These are phyloP conservation scores for Phaeosphaeria sp. DNA, from an alignment of 2,329 filamentous ascomycete species.

Conservation along the genomic window DNA sequence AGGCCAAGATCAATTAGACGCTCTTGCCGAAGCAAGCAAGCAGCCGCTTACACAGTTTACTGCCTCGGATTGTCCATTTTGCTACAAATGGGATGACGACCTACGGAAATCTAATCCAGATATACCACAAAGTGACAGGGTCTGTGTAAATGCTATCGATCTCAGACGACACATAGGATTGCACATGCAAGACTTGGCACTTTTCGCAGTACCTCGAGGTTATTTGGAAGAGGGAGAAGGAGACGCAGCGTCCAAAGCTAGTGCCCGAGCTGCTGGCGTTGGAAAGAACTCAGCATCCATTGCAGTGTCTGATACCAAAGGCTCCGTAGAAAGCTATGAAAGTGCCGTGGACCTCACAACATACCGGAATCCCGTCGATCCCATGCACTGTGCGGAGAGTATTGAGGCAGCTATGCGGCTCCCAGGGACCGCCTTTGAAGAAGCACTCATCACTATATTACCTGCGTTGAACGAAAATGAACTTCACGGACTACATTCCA, in stretches of 20 bases:
- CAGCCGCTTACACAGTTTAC: slow-evolving; percentile 5
- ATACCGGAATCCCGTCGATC: background rate
- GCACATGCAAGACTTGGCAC: slow-evolving; percentile 23
- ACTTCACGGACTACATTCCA: background rate
- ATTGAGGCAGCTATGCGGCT: background rate
- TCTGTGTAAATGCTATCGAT: slow-evolving; percentile 13
- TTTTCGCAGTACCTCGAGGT: slow-evolving; percentile 20
- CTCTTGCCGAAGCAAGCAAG: slow-evolving; percentile 9
- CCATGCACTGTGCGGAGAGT: background rate
- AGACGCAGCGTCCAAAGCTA: background rate
- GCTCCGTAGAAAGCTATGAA: background rate
- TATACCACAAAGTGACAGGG: slow-evolving; percentile 2
- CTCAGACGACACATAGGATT: slow-evolving; percentile 18
- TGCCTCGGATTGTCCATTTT: slow-evolving; percentile 17
- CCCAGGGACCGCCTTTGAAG: background rate
- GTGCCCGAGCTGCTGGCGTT: background rate
- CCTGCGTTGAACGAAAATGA: background rate
- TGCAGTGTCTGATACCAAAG: background rate
- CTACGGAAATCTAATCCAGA: slow-evolving; percentile 11
- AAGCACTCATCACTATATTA: background rate
- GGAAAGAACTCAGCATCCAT: background rate
- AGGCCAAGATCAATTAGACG: slow-evolving; percentile 11
- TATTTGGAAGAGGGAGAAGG: slow-evolving; percentile 6
- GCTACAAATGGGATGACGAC: slow-evolving; percentile 11
- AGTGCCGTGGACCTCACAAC: background rate